Evolutionary conservation across 805 yeast genomes (phyloP), one percentile per base, ranked within the genome.

Genomic region (Metschnikowia continentalis): DNA sequence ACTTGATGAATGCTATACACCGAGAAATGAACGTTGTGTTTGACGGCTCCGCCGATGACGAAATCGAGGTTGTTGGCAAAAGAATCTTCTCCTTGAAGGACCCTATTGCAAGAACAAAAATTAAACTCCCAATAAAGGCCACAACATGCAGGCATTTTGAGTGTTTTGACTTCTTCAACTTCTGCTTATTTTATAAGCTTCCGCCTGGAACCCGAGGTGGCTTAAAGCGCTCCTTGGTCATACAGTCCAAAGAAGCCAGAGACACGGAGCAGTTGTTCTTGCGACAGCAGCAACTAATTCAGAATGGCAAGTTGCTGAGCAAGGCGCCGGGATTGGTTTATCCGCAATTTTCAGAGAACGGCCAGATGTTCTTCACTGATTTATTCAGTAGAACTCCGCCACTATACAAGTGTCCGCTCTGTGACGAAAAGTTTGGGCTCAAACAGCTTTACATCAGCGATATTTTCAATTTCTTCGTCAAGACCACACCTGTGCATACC

Each of bases 111-210:
- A 71, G 70, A 22, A 65, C 70, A 35, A 71, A 64, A 49, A 74
- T 74, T 36, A 54, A 58, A 38, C 59, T 74, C 7, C 78, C 78
- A 2, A 70, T 74, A 8, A 74, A 72, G 57, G 66, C 77, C 5
- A 53, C 57, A 7, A 49, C 52, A 0, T 74, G 78, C 54, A 55
- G 56, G 32, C 78, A 74, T 54, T 72, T 74, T 54, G 77, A 72
- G 60, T 74, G 78, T 57, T 74, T 74, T 58, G 78, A 74, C 51
- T 71, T 66, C 47, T 71, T 72, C 11, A 71, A 60, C 37, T 74
- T 74, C 48, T 74, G 78, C 55, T 48, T 64, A 15, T 72, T 72
- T 53, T 68, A 72, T 53, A 68, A 62, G 30, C 63, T 74, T 5
- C 66, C 72, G 13, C 55, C 54, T 3, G 71, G 71, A 0, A 59